Percentiles rank a stretch among this genome's conserved stretches.
These are phyloP conservation scores for Fusarium agapanthi DNA, from an alignment of 2,329 filamentous ascomycete genomes.

Conservation along the genomic window DNA sequence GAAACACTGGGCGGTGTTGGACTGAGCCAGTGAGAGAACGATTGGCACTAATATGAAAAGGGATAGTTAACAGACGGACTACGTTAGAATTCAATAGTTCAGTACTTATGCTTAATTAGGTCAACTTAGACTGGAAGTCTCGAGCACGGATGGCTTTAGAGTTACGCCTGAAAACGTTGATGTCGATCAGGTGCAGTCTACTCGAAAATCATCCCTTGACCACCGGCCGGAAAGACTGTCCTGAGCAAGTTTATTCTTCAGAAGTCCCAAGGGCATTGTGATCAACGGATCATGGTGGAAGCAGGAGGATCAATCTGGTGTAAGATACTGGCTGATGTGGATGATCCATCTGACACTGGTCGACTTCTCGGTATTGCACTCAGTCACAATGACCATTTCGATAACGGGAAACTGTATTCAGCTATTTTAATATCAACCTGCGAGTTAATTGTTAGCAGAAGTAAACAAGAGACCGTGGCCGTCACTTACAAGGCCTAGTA, in stretches of 20 bases:
- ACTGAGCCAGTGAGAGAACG: background rate
- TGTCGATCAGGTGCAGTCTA: background rate
- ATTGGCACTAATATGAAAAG: background rate
- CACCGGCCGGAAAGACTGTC: rapidly evolving
- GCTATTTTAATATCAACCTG: background rate
- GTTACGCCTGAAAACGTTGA: background rate
- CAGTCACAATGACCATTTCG: background rate
- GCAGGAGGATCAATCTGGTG: background rate
- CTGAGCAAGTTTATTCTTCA: background rate
- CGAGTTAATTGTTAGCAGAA: rapidly evolving
- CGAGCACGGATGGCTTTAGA: background rate
- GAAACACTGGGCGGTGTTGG: background rate
- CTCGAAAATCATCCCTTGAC: background rate
- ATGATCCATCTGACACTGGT: too few species aligned
- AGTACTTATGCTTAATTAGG: background rate
- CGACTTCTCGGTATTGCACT: background rate
- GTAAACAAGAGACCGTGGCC: background rate
- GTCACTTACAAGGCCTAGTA: background rate
- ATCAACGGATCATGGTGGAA: rapidly evolving
- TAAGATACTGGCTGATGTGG: background rate
- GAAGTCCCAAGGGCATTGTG: rapidly evolving
- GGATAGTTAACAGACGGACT: background rate
- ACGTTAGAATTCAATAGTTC: background rate
- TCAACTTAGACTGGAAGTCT: background rate
- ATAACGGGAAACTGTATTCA: background rate